Base-by-base conservation (phyloP, 768 basidiomycete species). In the Boletales sp. region DNA sequence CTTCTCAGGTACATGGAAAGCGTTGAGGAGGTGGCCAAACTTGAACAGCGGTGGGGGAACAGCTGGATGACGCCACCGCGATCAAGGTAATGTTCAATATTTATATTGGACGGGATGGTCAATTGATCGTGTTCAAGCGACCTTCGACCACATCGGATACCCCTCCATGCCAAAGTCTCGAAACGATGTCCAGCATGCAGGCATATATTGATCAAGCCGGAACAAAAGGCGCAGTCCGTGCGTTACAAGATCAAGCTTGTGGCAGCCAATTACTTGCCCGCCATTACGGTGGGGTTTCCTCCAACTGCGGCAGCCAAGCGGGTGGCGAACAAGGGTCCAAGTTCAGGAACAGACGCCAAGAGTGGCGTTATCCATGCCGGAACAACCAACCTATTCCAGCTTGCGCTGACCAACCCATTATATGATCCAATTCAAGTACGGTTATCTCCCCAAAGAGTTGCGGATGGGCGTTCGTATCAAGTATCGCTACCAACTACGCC, bases 231-330 rank as follows among this genome's bases (percentile, higher is more conserved):
- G 0, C 91, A 93, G 58, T 93, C 90, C 15, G 87, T 90, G 34
- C 83, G 92, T 15, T 97, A 86, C 77, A 97, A 97, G 72, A 97
- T 99, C 71, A 98, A 98, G 69, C 84, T 98, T 44, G 90, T 95
- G 49, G 97, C 95, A 0, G 83, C 90, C 27, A 95, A 89, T 65
- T 98, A 98, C 69, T 76, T 99, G 14, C 97, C 97, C 1, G 81
- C 86, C 3, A 88, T 98, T 30, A 79, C 83, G 7, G 80, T 92
- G 32, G 69, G 78, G 34, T 74, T 90, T 31, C 87, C 88, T 18
- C 83, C 81, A 52, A 70, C 72, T 9, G 74, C 74, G 57, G 56
- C 61, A 40, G 69, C 69, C 40, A 68, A 69, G 56, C 65, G 65
- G 24, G 71, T 68, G 29, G 57, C 58, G 2, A 56, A 72, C 18